phyloP scores from a whole-genome alignment of 169 alveolate species.

The Condylostoma magnum region DNA sequence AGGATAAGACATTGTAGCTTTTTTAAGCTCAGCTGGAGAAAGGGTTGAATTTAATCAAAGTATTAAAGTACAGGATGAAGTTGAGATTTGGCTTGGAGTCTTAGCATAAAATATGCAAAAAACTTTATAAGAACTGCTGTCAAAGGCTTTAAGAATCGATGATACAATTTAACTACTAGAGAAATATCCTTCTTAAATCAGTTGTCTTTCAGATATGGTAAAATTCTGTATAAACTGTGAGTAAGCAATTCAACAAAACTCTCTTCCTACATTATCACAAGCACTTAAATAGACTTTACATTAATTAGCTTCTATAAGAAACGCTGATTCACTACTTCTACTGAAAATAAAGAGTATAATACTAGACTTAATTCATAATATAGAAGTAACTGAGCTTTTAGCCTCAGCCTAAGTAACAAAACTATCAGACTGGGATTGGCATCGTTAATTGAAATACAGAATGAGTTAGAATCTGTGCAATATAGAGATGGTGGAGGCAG shows the following conservation, averaged over 20 bases:
- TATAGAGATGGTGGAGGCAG: constrained; percentile 92
- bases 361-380: constrained; percentile 89
- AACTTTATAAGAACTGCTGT: constrained; percentile 59
- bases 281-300: constrained; percentile 66
- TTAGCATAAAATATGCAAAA: constrained; percentile 84
- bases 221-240: constrained; percentile 70
- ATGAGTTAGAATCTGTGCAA: constrained; percentile 19
- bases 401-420: constrained; percentile 48
- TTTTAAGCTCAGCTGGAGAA: constrained; percentile 83
- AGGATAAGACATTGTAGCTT: constrained; percentile 71
- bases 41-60: constrained; percentile 69
- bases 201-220: constrained; percentile 83
- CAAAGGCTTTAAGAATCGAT: constrained; percentile 34
- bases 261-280: constrained; percentile 55
- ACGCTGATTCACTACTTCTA: constrained; percentile 70
- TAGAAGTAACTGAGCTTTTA: constrained; percentile 81
- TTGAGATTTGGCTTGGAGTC: constrained; percentile 89
- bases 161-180: background rate
- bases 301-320: constrained; percentile 71
- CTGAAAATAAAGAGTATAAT: constrained; percentile 85
- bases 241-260: constrained; percentile 67
- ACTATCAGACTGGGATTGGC: constrained; percentile 85
- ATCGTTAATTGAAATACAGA: constrained; percentile 64
- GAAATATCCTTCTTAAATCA: constrained; percentile 81
- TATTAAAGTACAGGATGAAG: constrained; percentile 83